A percentile compares a stretch with the other conserved stretches of the same genome.
These are phyloP conservation scores for Hericium coralloides DNA, from an alignment of 768 basidiomycete genomes.

Conservation along the genomic window DNA sequence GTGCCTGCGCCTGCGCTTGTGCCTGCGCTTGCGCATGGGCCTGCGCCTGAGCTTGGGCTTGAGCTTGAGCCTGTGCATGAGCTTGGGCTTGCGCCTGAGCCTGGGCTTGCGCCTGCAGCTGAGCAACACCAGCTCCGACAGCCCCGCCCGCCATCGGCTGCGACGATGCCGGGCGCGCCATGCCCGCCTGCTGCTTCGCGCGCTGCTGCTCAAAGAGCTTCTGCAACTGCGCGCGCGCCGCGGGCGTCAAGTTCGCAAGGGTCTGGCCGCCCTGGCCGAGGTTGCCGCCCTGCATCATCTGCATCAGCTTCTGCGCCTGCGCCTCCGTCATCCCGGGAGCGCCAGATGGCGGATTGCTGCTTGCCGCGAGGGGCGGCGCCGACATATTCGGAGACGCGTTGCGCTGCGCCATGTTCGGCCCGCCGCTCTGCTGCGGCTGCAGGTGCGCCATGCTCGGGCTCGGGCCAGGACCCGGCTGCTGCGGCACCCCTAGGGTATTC, in stretches of 20 bases:
- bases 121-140: too few species aligned
- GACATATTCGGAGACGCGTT: not conserved
- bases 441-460: not conserved
- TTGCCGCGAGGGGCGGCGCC: too few species aligned
- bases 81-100: too few species aligned
- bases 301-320: constrained; percentile 1
- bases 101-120: too few species aligned
- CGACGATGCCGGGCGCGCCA: not conserved
- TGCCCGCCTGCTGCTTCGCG: constrained; percentile 1
- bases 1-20: too few species aligned
- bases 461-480: not conserved
- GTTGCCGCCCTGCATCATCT: not conserved
- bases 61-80: too few species aligned
- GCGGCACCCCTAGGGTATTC: not conserved
- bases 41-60: too few species aligned
- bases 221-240: constrained; percentile 9
- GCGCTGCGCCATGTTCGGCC: not conserved
- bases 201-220: constrained; percentile 9
- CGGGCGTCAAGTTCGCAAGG: constrained; percentile 2
- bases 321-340: not conserved
- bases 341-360: not conserved
- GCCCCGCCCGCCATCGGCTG: not conserved
- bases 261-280: not conserved
- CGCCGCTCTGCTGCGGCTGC: not conserved
- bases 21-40: too few species aligned